Conservation (phyloP, 2,329 filamentous ascomycete species). For the Epichloe glyceriae region DNA sequence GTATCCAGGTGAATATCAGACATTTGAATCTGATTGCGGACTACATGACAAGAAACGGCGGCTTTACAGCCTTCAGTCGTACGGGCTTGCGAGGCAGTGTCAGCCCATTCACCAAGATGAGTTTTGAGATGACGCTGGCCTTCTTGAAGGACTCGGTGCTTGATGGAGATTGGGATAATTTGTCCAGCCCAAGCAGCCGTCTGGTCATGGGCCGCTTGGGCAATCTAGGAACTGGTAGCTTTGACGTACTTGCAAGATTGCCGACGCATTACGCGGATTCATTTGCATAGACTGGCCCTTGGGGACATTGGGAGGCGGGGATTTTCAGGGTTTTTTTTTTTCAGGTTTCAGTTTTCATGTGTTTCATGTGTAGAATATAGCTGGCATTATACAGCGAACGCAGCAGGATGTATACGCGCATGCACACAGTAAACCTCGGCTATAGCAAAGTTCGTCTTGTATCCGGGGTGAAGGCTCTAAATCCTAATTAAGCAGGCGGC, state of each 20-base stretch:
- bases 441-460: no score
- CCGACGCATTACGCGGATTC: constrained; percentile 32
- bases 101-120: constrained; percentile 96
- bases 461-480: no score
- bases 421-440: no score
- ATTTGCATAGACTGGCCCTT: no score
- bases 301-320: no score
- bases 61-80: constrained; percentile 83
- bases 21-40: constrained; percentile 94
- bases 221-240: constrained; percentile 77
- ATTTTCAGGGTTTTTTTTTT: background rate
- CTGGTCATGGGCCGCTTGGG: constrained; percentile 79
- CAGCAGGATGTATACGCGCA: no score
- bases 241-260: constrained; percentile 65
- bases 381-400: no score
- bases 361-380: no score
- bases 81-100: constrained; percentile 76
- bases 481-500: no score
- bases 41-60: constrained; percentile 90
- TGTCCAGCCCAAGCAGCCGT: constrained; percentile 72
- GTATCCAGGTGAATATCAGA: constrained; percentile 80
- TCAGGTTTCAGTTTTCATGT: no score
- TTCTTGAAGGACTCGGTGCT: constrained; percentile 88
- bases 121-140: constrained; percentile 91
- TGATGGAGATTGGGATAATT: constrained; percentile 80